Evolutionary conservation across 768 basidiomycete genomes (phyloP).

Genomic region (Suillus discolor): DNA sequence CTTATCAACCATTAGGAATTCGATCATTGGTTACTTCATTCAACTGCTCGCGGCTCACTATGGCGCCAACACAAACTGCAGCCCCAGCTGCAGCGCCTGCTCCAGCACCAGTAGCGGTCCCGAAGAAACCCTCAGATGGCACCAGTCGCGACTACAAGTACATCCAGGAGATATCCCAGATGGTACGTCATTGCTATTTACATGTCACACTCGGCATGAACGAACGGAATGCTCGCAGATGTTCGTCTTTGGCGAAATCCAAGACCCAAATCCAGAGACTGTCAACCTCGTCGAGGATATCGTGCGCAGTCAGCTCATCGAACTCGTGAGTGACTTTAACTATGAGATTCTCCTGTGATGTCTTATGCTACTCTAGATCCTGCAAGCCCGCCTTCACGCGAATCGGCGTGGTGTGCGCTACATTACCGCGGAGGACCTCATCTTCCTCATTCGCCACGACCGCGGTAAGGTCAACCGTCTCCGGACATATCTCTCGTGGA

Average conservation of each 20-base stretch:
- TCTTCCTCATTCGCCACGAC: slow-evolving; percentile 95
- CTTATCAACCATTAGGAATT: background rate
- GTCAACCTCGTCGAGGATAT: slow-evolving; percentile 96
- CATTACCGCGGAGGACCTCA: slow-evolving; percentile 90
- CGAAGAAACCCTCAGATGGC: slow-evolving; percentile 16
- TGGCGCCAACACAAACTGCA: slow-evolving; percentile 11
- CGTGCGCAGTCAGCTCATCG: slow-evolving; percentile 86
- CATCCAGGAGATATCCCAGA: slow-evolving; percentile 89
- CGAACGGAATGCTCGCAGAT: slow-evolving; percentile 50
- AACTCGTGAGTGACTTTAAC: slow-evolving; percentile 59
- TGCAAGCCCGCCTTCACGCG: slow-evolving; percentile 86
- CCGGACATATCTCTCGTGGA: slow-evolving; percentile 94
- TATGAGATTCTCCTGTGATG: slow-evolving; percentile 8
- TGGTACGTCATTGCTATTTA: slow-evolving; percentile 54
- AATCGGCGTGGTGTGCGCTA: slow-evolving; percentile 82
- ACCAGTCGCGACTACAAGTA: slow-evolving; percentile 76
- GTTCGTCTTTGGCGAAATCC: slow-evolving; percentile 97
- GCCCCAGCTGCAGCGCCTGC: slow-evolving; percentile 14
- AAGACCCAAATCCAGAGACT: slow-evolving; percentile 85
- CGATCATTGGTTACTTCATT: background rate
- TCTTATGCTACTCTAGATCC: slow-evolving; percentile 56
- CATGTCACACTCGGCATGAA: background rate
- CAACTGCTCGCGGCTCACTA: slow-evolving; percentile 4
- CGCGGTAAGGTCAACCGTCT: slow-evolving; percentile 91
- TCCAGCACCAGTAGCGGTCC: slow-evolving; percentile 8